A percentile compares a stretch with the other conserved stretches of the same genome.
phyloP scores from a whole-genome alignment of 2,329 filamentous ascomycete species.

The Ophiocordyceps camponoti-saundersi region DNA sequence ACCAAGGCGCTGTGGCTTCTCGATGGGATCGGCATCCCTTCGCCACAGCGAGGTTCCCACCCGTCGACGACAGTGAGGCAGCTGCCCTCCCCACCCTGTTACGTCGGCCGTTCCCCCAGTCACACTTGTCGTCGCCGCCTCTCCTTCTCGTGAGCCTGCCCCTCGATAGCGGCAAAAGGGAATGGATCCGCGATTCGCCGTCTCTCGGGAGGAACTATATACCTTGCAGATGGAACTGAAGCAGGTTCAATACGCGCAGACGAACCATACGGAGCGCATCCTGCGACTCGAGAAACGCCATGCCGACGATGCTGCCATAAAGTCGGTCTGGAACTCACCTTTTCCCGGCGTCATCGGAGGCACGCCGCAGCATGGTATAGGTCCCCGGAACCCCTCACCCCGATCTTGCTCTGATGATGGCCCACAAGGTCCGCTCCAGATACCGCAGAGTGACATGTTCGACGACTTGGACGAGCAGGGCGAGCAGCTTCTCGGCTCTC shows the following conservation, averaged over 20 bases:
- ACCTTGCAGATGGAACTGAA: constrained; percentile 55
- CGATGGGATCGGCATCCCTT: constrained; percentile 1
- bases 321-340: constrained; percentile 86
- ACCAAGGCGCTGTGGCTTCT: background rate
- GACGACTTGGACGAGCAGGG: constrained; percentile 81
- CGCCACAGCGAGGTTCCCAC: background rate
- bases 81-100: background rate
- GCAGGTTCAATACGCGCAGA: constrained; percentile 47
- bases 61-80: background rate
- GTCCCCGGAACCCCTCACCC: background rate
- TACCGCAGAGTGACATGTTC: constrained; percentile 70
- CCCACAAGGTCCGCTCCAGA: constrained; percentile 53
- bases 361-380: constrained; percentile 71
- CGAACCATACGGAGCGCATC: constrained; percentile 43
- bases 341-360: constrained; percentile 75
- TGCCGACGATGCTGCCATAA: constrained; percentile 50
- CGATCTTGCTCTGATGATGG: background rate
- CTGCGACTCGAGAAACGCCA: constrained; percentile 47
- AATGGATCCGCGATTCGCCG: constrained; percentile 48
- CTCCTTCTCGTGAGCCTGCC: background rate
- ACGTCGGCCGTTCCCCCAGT: background rate
- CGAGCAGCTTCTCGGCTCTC: constrained; percentile 59
- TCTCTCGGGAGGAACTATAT: constrained; percentile 47
- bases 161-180: constrained; percentile 14
- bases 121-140: background rate